Percentiles rank a stretch among this genome's conserved stretches.
Evolutionary conservation across 23 red algal species (phyloP).

Genomic region (Gracilariopsis chorda): DNA sequence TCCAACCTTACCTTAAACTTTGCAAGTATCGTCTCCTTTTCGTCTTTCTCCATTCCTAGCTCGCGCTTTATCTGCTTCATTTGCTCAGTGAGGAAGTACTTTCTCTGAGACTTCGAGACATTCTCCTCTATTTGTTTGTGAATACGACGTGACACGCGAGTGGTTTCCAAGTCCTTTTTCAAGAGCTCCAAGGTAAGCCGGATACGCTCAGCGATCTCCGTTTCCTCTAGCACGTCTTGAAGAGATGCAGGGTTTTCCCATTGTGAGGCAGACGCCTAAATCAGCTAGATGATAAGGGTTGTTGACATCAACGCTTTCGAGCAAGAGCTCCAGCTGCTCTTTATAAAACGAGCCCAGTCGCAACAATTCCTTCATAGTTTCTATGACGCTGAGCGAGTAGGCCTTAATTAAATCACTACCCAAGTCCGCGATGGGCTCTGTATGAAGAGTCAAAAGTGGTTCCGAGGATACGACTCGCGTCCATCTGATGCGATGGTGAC

Average conservation of each 20-base stretch:
- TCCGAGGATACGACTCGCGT: constrained; percentile 51
- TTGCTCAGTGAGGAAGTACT: constrained; percentile 97
- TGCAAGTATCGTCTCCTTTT: constrained; percentile 74
- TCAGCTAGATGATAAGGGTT: constrained; percentile 95
- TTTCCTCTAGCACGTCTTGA: constrained; percentile 92
- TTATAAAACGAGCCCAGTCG: constrained; percentile 90
- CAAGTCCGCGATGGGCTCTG: constrained; percentile 77
- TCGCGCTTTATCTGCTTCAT: constrained; percentile 97
- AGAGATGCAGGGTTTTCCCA: constrained; percentile 76
- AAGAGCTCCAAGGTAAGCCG: constrained; percentile 82
- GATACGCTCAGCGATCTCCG: constrained; percentile 79
- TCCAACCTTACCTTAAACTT: constrained; percentile 82
- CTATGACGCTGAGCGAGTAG: constrained; percentile 84
- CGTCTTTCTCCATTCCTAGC: constrained; percentile 95
- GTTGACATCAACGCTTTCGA: constrained; percentile 92
- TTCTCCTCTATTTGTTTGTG: constrained; percentile 95
- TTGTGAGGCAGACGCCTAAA: constrained; percentile 93
- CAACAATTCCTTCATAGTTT: constrained; percentile 88
- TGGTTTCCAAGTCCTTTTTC: constrained; percentile 93
- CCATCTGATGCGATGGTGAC: constrained; percentile 95
- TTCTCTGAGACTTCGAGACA: constrained; percentile 82
- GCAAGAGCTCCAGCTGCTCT: constrained; percentile 91
- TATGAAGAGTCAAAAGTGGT: constrained; percentile 75
- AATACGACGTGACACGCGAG: constrained; percentile 87
- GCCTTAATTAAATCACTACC: constrained; percentile 81